Conservation (phyloP, 345 rosid genomes). For the Pseudoturritis turrita region DNA sequence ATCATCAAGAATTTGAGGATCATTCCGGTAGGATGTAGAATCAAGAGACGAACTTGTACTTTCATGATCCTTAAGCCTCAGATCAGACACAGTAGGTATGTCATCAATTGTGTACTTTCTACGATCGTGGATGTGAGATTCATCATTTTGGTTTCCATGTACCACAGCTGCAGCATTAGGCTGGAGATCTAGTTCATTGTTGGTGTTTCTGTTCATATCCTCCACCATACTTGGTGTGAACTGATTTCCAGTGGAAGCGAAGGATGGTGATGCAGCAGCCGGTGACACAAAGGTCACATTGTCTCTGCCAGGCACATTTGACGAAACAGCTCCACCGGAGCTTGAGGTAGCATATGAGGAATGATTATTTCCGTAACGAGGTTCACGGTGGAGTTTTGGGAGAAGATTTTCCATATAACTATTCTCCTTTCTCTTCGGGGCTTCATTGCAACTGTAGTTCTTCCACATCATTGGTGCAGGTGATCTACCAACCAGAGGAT, state of each 20-base stretch:
- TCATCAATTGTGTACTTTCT: slow-evolving; percentile 52
- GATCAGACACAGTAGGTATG: slow-evolving; percentile 46
- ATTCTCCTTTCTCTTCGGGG: slow-evolving; percentile 73
- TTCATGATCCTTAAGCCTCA: slow-evolving; percentile 58
- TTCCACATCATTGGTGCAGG: slow-evolving; percentile 85
- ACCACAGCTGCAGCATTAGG: slow-evolving; percentile 22
- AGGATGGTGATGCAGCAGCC: slow-evolving; percentile 34
- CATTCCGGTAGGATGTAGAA: slow-evolving; percentile 45
- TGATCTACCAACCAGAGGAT: slow-evolving; percentile 53
- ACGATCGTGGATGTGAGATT: slow-evolving; percentile 42
- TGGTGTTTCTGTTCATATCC: slow-evolving; percentile 34
- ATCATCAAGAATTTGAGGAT: slow-evolving; percentile 73
- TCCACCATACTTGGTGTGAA: slow-evolving; percentile 32
- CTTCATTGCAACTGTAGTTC: slow-evolving; percentile 77
- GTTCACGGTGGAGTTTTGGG: slow-evolving; percentile 69
- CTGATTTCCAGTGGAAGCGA: slow-evolving; percentile 41
- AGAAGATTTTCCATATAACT: slow-evolving; percentile 58
- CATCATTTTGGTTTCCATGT: slow-evolving; percentile 40
- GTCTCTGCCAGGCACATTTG: slow-evolving; percentile 39
- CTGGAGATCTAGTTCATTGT: slow-evolving; percentile 35
- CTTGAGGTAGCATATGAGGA: slow-evolving; percentile 51
- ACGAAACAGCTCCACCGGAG: slow-evolving; percentile 35
- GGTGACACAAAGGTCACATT: slow-evolving; percentile 37
- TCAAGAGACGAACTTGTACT: slow-evolving; percentile 59
- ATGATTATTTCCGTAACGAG: slow-evolving; percentile 47